Conservation (phyloP, 108 stramenopile genomes). For the Pseudonitzschia pungens region DNA sequence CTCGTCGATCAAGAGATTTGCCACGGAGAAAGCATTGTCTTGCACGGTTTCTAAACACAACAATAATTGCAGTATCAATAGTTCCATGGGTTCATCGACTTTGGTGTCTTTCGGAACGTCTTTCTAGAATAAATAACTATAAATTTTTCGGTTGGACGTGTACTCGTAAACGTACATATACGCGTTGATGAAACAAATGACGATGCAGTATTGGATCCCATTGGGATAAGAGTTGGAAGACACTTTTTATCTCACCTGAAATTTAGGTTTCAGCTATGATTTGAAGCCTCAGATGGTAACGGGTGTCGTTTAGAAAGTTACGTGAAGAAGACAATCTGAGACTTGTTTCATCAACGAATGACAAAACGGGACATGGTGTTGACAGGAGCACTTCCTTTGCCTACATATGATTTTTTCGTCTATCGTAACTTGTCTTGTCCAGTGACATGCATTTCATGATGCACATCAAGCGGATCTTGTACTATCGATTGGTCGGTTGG, state of each 20-base stretch:
- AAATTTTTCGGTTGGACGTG: too few species aligned
- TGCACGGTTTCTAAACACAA: slow-evolving; percentile 84
- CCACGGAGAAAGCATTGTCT: slow-evolving; percentile 72
- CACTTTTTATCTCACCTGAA: too few species aligned
- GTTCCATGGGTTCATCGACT: not conserved
- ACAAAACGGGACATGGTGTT: not conserved
- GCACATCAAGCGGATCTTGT: slow-evolving; percentile 3
- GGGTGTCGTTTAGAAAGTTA: not conserved
- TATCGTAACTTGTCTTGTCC: not conserved
- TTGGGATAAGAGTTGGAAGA: too few species aligned
- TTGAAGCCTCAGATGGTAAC: not conserved
- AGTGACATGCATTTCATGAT: slow-evolving; percentile 3
- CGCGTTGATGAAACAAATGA: too few species aligned
- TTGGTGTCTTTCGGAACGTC: too few species aligned
- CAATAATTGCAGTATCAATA: not conserved
- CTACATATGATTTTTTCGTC: not conserved
- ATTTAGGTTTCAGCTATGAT: too few species aligned
- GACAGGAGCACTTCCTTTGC: slow-evolving; percentile 1
- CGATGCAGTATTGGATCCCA: too few species aligned
- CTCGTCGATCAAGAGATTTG: slow-evolving; percentile 97
- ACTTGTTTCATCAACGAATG: not conserved
- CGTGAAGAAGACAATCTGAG: not conserved
- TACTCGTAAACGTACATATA: too few species aligned
- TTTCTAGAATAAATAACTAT: too few species aligned
- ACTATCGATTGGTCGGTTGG: not conserved